A percentile compares a stretch with the other conserved stretches of the same genome.
Evolutionary conservation across 441 rosid species (phyloP).

Genomic region (Jatropha multifida): DNA sequence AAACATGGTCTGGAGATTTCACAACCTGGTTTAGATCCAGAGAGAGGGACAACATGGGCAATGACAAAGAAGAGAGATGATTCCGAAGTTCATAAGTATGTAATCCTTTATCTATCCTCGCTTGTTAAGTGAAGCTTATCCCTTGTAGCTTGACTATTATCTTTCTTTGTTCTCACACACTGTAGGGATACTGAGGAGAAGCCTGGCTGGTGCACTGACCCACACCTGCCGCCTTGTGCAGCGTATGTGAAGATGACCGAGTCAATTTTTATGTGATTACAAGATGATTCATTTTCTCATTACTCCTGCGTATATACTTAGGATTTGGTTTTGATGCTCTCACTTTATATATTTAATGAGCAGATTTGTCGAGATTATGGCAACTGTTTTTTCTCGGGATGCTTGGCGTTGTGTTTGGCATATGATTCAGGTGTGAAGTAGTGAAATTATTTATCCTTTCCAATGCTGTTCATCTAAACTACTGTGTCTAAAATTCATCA

Average conservation of each 20-base stretch:
- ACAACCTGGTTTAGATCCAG: constrained; percentile 92
- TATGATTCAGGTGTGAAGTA: constrained; percentile 74
- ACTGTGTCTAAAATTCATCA: constrained; percentile 8
- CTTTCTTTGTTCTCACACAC: constrained; percentile 18
- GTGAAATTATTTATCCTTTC: neutral
- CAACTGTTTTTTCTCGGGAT: constrained; percentile 85
- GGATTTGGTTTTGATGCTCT: constrained; percentile 10
- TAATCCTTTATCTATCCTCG: neutral
- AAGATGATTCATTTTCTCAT: constrained; percentile 1
- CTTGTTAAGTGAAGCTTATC: neutral
- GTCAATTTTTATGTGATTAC: neutral
- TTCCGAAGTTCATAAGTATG: constrained; percentile 85
- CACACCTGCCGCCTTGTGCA: constrained; percentile 94
- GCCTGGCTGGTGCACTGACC: constrained; percentile 87
- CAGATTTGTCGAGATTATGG: constrained; percentile 99
- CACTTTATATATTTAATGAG: constrained; percentile 11
- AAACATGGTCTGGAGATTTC: constrained; percentile 94
- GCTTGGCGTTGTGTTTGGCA: constrained; percentile 99
- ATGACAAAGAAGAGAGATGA: constrained; percentile 87
- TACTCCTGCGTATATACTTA: neutral
- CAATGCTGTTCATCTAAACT: constrained; percentile 10
- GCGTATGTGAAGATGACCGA: constrained; percentile 60
- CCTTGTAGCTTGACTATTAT: constrained; percentile 18
- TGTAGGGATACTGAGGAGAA: constrained; percentile 73
- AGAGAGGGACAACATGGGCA: constrained; percentile 84